Evolutionary conservation across 2,329 filamentous ascomycete species (phyloP).

Genomic region (Pseudogymnoascus sp.): DNA sequence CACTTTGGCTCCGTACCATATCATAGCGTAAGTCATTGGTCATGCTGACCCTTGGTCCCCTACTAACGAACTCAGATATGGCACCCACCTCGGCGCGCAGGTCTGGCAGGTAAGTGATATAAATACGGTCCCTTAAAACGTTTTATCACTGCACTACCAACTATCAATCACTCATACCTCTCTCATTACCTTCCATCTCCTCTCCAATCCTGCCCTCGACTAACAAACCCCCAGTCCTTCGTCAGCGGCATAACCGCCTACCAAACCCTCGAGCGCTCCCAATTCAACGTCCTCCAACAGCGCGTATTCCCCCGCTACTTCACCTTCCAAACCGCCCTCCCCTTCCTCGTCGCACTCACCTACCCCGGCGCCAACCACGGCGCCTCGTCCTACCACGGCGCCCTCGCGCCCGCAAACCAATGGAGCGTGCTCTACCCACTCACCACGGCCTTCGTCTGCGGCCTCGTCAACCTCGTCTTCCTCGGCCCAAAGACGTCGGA

Average conservation of each 20-base stretch:
- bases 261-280: slow-evolving; percentile 64
- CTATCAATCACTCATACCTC: not conserved
- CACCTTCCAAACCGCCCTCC: slow-evolving; percentile 66
- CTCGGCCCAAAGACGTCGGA: slow-evolving; percentile 68
- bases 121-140: not conserved
- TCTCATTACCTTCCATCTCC: not conserved
- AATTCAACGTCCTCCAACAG: slow-evolving; percentile 74
- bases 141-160: not conserved
- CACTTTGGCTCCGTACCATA: slow-evolving; percentile 64
- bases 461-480: slow-evolving; percentile 59
- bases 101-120: slow-evolving; percentile 63
- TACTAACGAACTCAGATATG: slow-evolving; percentile 52
- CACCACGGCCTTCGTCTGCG: slow-evolving; percentile 59
- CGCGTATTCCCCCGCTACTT: slow-evolving; percentile 87
- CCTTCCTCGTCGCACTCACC: slow-evolving; percentile 66
- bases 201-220: not conserved
- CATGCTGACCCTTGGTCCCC: slow-evolving; percentile 2
- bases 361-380: slow-evolving; percentile 43
- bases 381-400: slow-evolving; percentile 29
- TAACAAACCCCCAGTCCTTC: slow-evolving; percentile 53
- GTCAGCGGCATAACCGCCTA: slow-evolving; percentile 66
- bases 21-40: slow-evolving; percentile 51
- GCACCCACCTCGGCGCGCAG: slow-evolving; percentile 75
- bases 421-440: slow-evolving; percentile 61
- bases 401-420: slow-evolving; percentile 52